Base-by-base conservation (phyloP, 2,329 filamentous ascomycete genomes). In the Colletotrichum incanum region DNA sequence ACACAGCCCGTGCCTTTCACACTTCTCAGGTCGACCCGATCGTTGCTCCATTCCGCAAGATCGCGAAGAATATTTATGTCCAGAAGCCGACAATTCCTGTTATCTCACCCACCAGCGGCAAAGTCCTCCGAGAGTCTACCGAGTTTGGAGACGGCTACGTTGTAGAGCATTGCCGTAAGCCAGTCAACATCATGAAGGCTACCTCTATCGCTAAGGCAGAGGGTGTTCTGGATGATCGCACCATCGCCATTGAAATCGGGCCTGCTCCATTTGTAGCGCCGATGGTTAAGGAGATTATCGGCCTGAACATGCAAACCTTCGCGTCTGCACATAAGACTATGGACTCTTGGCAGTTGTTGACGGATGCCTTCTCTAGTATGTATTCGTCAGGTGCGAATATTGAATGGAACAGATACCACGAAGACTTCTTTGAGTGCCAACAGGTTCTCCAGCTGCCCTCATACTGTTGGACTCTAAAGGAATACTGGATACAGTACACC, bases 391-490 rank as follows among this genome's bases (percentile, higher is more conserved):
- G 92, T 47, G 82, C 93, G 6, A 83, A 86, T 41, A 84, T 95
- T 69, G 86, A 92, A 79, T 95, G 93, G 88, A 88, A 90, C 71
- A 93, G 94, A 80, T 93, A 88, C 76, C 90, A 93, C 74, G 82
- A 86, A 65, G 82, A 85, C 70, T 87, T 87, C 71, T 75, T 78
- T 16, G 67, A 75, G 0, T 81, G 79, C 6, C 79, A 83, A 2
- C 79, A 80, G 3, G 84, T 94, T 14, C 81, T 93, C 9, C 84
- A 88, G 8, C 82, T 95, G 1, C 93, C 93, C 0, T 87, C 88
- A 1, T 95, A 95, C 78, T 86, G 86, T 0, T 95, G 92, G 82
- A 91, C 94, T 76, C 84, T 90, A 75, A 93, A 94, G 84, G 92
- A 89, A 73, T 94, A 94, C 78, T 91, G 89, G 89, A 84, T 90